phyloP scores from a whole-genome alignment of 2,329 filamentous ascomycete genomes.

The Fonsecaea monophora region DNA sequence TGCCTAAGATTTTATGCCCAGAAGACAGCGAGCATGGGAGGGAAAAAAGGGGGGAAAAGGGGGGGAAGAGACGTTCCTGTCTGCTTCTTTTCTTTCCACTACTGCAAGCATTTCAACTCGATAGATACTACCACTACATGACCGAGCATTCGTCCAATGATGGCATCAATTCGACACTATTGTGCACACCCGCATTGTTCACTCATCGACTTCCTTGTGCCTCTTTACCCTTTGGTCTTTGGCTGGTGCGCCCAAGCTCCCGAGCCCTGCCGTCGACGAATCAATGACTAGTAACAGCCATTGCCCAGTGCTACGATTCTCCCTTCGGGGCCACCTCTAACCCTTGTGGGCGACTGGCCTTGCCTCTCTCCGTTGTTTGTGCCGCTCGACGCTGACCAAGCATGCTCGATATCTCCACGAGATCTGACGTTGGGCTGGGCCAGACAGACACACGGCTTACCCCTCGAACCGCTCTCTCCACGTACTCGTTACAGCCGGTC shows the following conservation, averaged over 20 bases:
- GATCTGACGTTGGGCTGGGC: neutral
- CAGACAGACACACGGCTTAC: neutral
- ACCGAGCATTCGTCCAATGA: neutral
- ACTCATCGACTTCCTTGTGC: neutral
- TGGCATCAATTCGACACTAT: neutral
- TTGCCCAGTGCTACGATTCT: conserved; percentile 2
- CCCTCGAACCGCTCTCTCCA: neutral
- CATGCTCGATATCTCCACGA: neutral
- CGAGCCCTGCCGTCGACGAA: conserved; percentile 6
- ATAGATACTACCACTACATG: neutral
- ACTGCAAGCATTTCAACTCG: neutral
- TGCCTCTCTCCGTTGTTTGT: neutral
- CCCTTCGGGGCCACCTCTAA: neutral
- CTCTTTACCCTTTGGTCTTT: neutral
- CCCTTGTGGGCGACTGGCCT: neutral
- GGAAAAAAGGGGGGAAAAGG: neutral
- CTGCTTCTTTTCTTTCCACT: neutral
- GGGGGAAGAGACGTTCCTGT: neutral
- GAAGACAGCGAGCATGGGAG: neutral
- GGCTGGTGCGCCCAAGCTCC: conserved; percentile 1
- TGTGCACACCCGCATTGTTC: conserved; percentile 1
- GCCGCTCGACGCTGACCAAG: neutral
- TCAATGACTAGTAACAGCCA: neutral
- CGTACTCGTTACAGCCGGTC: neutral
- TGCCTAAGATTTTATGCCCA: conserved; percentile 1